Conservation (phyloP, 2,329 filamentous ascomycete genomes). For the Talaromyces sp. region DNA sequence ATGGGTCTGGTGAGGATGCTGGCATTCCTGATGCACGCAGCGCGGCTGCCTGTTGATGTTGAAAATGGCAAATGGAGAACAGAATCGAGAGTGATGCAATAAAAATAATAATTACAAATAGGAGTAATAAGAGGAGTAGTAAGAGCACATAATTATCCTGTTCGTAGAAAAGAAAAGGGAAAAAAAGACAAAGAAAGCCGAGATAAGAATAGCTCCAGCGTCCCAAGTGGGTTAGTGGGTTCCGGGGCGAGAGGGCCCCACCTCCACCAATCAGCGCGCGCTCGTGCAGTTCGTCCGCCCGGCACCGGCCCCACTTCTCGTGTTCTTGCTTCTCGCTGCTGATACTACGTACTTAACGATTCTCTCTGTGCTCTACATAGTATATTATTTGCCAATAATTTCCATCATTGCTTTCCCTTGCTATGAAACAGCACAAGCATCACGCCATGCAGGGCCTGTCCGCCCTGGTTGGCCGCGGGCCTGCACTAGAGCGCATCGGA, state of each 20-base stretch:
- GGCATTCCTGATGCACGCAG: not conserved
- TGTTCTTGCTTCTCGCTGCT: not conserved
- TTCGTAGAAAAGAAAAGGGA: not conserved
- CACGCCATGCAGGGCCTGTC: not conserved
- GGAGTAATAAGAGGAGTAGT: too few relatives aligned
- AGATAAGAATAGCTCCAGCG: not conserved
- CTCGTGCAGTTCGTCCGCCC: not conserved
- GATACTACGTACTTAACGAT: too few relatives aligned
- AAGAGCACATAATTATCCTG: too few relatives aligned
- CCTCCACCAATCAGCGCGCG: not conserved
- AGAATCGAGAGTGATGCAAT: not conserved
- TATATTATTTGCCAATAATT: too few relatives aligned
- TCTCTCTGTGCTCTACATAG: not conserved
- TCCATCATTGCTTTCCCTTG: too few relatives aligned
- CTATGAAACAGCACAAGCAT: too few relatives aligned
- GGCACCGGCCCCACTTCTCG: not conserved
- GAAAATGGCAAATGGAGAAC: not conserved
- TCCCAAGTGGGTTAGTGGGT: not conserved
- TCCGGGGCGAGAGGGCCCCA: not conserved
- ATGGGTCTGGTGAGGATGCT: not conserved
- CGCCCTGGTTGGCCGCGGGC: not conserved
- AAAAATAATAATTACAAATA: too few relatives aligned
- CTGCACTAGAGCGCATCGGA: not conserved
- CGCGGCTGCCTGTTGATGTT: not conserved
- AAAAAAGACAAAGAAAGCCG: not conserved